Evolutionary conservation across 306 rosid species (phyloP), one percentile per base, ranked within the genome.

Genomic region (Vigna hirtella): DNA sequence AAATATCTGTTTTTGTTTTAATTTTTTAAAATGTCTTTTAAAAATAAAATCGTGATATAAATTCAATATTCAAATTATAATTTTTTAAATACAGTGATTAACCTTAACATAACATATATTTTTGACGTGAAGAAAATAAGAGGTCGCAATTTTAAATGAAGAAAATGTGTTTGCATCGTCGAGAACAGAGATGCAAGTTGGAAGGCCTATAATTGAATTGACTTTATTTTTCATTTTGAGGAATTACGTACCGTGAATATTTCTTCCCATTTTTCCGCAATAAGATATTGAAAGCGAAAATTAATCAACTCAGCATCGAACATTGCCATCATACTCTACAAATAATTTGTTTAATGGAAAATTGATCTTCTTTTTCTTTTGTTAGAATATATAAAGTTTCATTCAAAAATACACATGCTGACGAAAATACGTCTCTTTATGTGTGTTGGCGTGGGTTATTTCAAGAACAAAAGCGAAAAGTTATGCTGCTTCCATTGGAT

Each of bases 121-220:
- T 73, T 53, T 73, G 17, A 7, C 47, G 57, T 68, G 66, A 75
- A 75, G 59, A 67, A 16, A 66, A 28, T 61, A 22, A 48, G 5
- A 57, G 57, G 53, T 74, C 1, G 1, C 1, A 8, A 20, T 79
- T 73, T 30, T 36, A 57, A 10, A 59, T 48, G 62, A 43, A 67
- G 48, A 43, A 59, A 78, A 18, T 55, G 9, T 57, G 28, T 36
- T 65, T 18, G 24, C 18, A n/a, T 52, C 30, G 30, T 53, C 26
- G 65, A 51, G 14, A 65, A 10, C 16, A 42, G 43, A 50, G 9
- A 77, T 66, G 81, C 24, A 20, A 40, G 11, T 45, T 45, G 67
- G 26, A 66, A 47, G 20, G 72, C 40, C 16, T 47, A n/a, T 56
- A 36, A 30, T 57, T n/a, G 15, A 11, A 36, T 52, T 30, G 34